These are phyloP conservation scores for Xeromyces bisporus DNA, from an alignment of 495 filamentous ascomycete species.

Conservation along the genomic window DNA sequence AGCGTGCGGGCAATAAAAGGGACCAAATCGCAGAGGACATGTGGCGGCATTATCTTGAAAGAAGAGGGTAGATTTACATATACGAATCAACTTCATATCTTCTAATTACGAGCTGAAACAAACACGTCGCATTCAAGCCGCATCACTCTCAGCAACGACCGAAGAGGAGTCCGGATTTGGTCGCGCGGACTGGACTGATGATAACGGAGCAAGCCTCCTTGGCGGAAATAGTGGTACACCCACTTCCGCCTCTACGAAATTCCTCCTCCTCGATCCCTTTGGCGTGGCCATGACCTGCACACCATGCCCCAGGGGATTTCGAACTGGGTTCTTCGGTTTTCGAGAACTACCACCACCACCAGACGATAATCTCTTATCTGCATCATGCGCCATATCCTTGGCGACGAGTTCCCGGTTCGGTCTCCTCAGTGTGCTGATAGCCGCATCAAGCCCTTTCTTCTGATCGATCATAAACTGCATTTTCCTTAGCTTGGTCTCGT, in stretches of 20 bases:
- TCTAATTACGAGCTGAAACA: no score
- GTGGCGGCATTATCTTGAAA: no score
- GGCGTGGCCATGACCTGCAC: constrained; percentile 70
- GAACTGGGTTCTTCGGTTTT: constrained; percentile 48
- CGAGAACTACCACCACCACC: constrained; percentile 18
- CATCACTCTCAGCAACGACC: no score
- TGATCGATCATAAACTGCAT: constrained; percentile 47
- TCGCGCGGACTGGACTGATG: constrained; percentile 4
- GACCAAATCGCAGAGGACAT: no score
- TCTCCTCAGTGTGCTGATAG: constrained; percentile 68
- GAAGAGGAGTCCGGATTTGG: no score
- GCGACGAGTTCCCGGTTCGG: constrained; percentile 70
- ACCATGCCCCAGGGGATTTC: constrained; percentile 38
- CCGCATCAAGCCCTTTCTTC: constrained; percentile 66
- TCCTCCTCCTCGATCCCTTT: constrained; percentile 31
- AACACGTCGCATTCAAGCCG: no score
- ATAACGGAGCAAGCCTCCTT: constrained; percentile 12
- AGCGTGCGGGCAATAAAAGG: no score
- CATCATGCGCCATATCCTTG: constrained; percentile 52
- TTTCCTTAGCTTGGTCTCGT: constrained; percentile 51
- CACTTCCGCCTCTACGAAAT: constrained; percentile 7
- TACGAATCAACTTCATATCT: no score
- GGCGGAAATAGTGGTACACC: constrained; percentile 19
- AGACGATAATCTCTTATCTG: constrained; percentile 38
- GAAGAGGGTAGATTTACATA: no score